Base-by-base conservation (phyloP, 257 asterid genomes). In the Solanum chmielewskii region DNA sequence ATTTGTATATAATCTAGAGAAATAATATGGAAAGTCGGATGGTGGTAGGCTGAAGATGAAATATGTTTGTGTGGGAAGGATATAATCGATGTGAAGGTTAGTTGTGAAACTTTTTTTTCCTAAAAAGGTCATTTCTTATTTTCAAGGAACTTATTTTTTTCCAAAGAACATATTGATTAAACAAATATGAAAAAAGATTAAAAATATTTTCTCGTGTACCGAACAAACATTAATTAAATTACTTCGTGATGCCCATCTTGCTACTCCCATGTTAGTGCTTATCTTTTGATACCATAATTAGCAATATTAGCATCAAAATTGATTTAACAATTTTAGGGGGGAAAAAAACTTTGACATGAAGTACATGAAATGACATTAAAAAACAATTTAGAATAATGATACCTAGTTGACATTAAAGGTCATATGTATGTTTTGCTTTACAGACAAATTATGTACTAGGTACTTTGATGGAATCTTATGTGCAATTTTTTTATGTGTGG, bases 261-360 rank as follows among this genome's bases (percentile, higher is more conserved):
- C 76, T 23, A 49, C 74, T 84, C 68, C 86, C 93, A 91, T 86
- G 93, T 89, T 91, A 90, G 89, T 84, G 89, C 90, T 89, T 86
- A 85, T 86, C 86, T 90, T 91, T 49, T 60, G 90, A 89, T 92
- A 88, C 98, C 78, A 88, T 91, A 92, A 89, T 69, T 90, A 89
- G 95, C 70, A 92, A 87, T 44, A 56, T 82, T 44, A 87, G 13
- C 80, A 80, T 90, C 86, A 49, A 29, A 29, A 6, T 27, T 44
- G 29, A 39, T 27, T 44, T 47, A 75, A 41, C 77, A 76, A 35
- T 37, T 68, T 85, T 20, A 9, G 66, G 59, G 6, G 27, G 7
- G 42, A n/a, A 78, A 78, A 2, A n/a, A 78, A 27, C 39, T 77
- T 78, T 78, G 66, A 78, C 90, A 90, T 88, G 89, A 91, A 91